Evolutionary conservation across 1,284 basidiomycete species (phyloP).

Genomic region (Boletus mariae): DNA sequence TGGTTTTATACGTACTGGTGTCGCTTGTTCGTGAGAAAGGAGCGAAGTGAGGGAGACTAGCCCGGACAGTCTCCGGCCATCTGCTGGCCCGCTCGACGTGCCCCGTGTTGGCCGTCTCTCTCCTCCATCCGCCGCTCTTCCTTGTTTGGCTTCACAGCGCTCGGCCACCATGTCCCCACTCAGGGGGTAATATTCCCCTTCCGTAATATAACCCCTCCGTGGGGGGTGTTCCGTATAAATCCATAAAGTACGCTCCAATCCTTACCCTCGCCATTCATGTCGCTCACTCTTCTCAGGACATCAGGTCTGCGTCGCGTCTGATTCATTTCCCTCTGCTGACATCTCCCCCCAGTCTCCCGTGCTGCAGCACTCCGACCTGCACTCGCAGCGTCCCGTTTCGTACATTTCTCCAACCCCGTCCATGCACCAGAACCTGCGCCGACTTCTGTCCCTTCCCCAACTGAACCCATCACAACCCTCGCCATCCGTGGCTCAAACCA

Average conservation of each 20-base stretch:
- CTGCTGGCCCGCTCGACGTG: neutral
- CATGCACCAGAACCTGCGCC: slow-evolving; percentile 40
- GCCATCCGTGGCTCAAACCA: slow-evolving; percentile 83
- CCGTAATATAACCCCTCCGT: slow-evolving; percentile 9
- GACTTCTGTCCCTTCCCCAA: slow-evolving; percentile 28
- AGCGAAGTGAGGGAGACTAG: neutral
- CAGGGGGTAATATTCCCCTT: slow-evolving; percentile 10
- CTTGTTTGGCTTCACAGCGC: neutral
- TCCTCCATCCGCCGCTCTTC: neutral
- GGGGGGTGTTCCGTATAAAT: slow-evolving; percentile 18
- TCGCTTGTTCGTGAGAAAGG: slow-evolving; percentile 33
- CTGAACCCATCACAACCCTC: slow-evolving; percentile 57
- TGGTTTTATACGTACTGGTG: slow-evolving; percentile 31
- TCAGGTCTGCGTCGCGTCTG: slow-evolving; percentile 36
- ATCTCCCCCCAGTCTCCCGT: slow-evolving; percentile 25
- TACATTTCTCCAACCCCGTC: slow-evolving; percentile 50
- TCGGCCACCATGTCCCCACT: neutral
- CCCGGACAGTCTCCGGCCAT: neutral
- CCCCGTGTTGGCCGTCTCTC: neutral
- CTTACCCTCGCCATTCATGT: slow-evolving; percentile 37
- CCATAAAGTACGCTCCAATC: no score
- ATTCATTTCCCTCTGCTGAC: neutral
- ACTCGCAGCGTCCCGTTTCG: slow-evolving; percentile 41
- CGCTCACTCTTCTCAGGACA: slow-evolving; percentile 45
- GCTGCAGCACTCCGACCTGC: slow-evolving; percentile 45